phyloP scores from a whole-genome alignment of 2,329 filamentous ascomycete species.

The Mollisiaceae sp. region DNA sequence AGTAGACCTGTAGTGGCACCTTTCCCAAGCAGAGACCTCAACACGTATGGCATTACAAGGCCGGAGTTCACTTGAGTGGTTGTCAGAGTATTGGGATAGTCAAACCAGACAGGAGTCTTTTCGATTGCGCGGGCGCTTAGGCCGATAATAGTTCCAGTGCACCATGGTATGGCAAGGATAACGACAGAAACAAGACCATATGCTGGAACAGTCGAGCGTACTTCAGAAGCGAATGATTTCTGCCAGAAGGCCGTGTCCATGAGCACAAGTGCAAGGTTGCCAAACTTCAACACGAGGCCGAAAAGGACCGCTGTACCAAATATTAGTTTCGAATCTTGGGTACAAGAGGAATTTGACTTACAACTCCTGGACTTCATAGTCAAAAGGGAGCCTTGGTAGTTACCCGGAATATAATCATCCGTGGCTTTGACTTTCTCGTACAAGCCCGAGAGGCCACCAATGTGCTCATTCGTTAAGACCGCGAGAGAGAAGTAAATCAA shows the following conservation, averaged over 20 bases:
- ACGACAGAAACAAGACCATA: conserved; percentile 50
- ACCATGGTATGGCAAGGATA: conserved; percentile 54
- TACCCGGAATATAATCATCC: conserved; percentile 40
- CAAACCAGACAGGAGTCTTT: conserved; percentile 49
- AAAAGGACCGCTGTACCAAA: conserved; percentile 45
- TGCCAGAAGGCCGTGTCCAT: conserved; percentile 61
- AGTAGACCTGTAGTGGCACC: conserved; percentile 46
- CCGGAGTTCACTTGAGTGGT: conserved; percentile 34
- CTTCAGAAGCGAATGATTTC: conserved; percentile 55
- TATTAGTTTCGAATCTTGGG: too few relatives aligned
- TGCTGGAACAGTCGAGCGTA: conserved; percentile 51
- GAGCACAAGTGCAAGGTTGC: conserved; percentile 43
- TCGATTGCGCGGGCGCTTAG: conserved; percentile 51
- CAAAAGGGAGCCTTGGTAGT: conserved; percentile 53
- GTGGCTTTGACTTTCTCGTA: conserved; percentile 53
- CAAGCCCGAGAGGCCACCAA: conserved; percentile 50
- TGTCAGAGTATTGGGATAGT: conserved; percentile 38
- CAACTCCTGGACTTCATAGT: conserved; percentile 52
- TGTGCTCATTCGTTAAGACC: conserved; percentile 48
- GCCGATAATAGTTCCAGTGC: conserved; percentile 52
- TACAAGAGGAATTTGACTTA: too few relatives aligned
- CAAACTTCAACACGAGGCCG: conserved; percentile 53
- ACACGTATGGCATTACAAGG: conserved; percentile 40
- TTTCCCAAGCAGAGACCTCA: conserved; percentile 39
- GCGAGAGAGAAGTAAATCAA: conserved; percentile 54